phyloP scores from a whole-genome alignment of 345 rosid genomes.

The Heritiera fomes region DNA sequence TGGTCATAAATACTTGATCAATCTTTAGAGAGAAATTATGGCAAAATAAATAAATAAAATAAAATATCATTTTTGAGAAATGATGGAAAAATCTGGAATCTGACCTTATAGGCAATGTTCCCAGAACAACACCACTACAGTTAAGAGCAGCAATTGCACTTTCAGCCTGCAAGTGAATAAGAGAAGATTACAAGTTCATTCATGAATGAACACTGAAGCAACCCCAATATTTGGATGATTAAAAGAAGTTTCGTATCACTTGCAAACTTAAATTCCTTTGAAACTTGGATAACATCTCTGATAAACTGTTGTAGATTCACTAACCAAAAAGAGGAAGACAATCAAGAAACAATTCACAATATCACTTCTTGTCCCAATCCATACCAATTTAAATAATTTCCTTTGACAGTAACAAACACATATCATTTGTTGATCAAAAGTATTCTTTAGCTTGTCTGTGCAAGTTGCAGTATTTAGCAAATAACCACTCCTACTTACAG shows the following conservation, averaged over 20 bases:
- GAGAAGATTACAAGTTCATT: background rate
- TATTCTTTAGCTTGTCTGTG: too few species aligned
- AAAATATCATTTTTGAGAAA: background rate
- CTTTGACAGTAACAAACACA: background rate
- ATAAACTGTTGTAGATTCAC: background rate
- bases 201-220: background rate
- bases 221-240: background rate
- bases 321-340: slow-evolving; percentile 2
- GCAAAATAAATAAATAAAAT: background rate
- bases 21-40: background rate
- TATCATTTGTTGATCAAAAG: background rate
- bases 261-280: background rate
- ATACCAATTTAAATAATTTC: background rate
- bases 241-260: background rate
- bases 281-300: slow-evolving; percentile 20
- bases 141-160: slow-evolving; percentile 96
- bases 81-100: slow-evolving; percentile 17
- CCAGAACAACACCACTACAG: slow-evolving; percentile 92
- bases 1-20: background rate
- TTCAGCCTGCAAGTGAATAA: slow-evolving; percentile 63
- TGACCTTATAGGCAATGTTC: slow-evolving; percentile 88
- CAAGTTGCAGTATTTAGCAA: background rate
- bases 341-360: background rate
- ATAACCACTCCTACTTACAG: background rate
- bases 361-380: background rate